Evolutionary conservation across 352 stramenopile species (phyloP), one percentile per base, ranked within the genome.

Genomic region (Phytopythium vexans): DNA sequence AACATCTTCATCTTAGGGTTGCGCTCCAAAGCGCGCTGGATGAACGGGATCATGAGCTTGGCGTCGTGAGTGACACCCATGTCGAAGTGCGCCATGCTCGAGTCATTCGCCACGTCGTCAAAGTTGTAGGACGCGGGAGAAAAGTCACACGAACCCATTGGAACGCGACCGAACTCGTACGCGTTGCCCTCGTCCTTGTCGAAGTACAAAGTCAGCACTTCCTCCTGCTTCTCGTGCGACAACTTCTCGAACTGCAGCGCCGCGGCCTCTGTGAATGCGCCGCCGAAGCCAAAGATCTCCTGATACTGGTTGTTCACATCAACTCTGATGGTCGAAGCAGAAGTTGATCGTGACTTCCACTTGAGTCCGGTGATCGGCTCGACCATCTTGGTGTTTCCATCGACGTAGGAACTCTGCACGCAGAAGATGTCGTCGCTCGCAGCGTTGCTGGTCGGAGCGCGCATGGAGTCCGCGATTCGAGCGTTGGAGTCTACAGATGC

Each of bases 121-220:
- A 94, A 96, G 54, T 68, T 96, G 73, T 98, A 98, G 14, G 82
- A 92, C 16, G 49, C 54, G 7, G 70, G 34, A 2, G 85, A 96
- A 52, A 97, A 98, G 63, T 98, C 92, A 33, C 68, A 92, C 45
- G 84, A 95, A 38, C 85, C 88, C 75, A 98, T 97, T 27, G 87
- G 89, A 21, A 98, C 82, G 48, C 92, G 85, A 9, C 89, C 90
- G 40, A 98, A 86, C 50, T 67, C 82, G 74, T 97, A 97, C 41
- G 54, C 82, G 12, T 82, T 82, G 42, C 92, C 92, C 21, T 81
- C 62, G 7, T 82, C 41, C 50, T 86, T 64, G 67, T 88, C 79
- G 58, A 96, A 98, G 65, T 97, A 97, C 44, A 95, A 66, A 58
- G 77, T 80, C 32, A 97, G 43, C 11, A 96, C 66, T 53, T 96